Evolutionary conservation across 73 alveolate species (phyloP).

Genomic region (Tetrahymena borealis): DNA sequence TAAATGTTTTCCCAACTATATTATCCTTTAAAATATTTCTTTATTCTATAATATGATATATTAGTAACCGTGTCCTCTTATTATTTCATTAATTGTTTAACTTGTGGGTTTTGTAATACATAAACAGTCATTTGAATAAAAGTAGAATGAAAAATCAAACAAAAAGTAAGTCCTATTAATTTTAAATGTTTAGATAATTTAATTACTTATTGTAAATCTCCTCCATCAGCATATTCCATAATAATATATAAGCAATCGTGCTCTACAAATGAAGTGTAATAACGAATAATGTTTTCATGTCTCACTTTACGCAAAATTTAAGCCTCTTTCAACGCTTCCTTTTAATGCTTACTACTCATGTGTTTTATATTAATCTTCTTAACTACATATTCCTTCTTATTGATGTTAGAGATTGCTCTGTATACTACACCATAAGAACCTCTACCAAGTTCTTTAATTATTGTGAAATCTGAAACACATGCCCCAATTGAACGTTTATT

Average conservation of each 20-base stretch:
- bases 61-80: too few relatives aligned
- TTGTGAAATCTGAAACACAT: constrained; percentile 66
- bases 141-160: too few relatives aligned
- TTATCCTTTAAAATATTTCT: too few relatives aligned
- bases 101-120: too few relatives aligned
- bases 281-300: constrained; percentile 81
- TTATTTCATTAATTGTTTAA: too few relatives aligned
- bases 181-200: too few relatives aligned
- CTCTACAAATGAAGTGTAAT: constrained; percentile 83
- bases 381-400: constrained; percentile 70
- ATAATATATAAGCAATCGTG: constrained; percentile 80
- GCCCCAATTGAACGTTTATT: constrained; percentile 12
- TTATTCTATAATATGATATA: too few relatives aligned
- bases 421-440: constrained; percentile 92
- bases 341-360: constrained; percentile 78
- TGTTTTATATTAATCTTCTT: constrained; percentile 87
- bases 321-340: constrained; percentile 85
- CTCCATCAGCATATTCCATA: constrained; percentile 96
- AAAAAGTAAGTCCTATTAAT: too few relatives aligned
- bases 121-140: too few relatives aligned
- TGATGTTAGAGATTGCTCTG: constrained; percentile 62
- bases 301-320: constrained; percentile 70
- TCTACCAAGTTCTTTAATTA: constrained; percentile 79
- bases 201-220: constrained; percentile 82
- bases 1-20: too few relatives aligned